Percentiles rank a stretch among this genome's conserved stretches.
Conservation (phyloP, 176 grass and related monocot genomes). For the Ensete ventricosum region DNA sequence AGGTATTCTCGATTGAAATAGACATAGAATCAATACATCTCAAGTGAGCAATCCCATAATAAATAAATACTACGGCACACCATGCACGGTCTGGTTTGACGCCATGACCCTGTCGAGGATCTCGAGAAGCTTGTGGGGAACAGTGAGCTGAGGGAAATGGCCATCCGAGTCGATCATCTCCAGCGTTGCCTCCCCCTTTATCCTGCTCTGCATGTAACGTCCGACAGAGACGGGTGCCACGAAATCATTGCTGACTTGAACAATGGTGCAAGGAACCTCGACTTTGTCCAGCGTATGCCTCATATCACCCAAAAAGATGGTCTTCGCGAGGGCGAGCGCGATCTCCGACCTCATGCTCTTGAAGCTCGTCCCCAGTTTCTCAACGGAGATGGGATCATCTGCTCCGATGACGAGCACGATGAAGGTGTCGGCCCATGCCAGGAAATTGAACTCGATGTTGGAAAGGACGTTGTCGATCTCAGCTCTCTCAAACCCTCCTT, state of each 20-base stretch:
- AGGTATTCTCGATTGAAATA: too few species aligned
- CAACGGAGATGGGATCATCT: conserved; percentile 6
- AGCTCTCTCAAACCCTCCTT: conserved; percentile 51
- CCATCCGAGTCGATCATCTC: conserved; percentile 46
- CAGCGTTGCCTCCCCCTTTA: conserved; percentile 26
- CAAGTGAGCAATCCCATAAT: too few species aligned
- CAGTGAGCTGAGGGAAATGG: conserved; percentile 62
- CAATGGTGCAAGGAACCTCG: conserved; percentile 42
- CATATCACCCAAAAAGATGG: conserved; percentile 61
- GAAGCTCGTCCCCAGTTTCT: conserved; percentile 38
- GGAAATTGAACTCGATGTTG: conserved; percentile 43
- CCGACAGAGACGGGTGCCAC: conserved; percentile 40
- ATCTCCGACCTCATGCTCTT: conserved; percentile 49
- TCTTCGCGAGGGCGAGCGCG: conserved; percentile 35
- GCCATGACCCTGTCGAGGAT: conserved; percentile 29
- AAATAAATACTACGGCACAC: too few species aligned
- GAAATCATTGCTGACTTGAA: conserved; percentile 45
- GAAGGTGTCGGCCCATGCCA: conserved; percentile 42
- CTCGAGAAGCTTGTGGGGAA: conserved; percentile 30
- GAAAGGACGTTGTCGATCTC: conserved; percentile 38
- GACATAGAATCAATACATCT: too few species aligned
- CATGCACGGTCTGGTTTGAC: too few species aligned
- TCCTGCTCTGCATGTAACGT: conserved; percentile 41
- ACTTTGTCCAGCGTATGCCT: conserved; percentile 35
- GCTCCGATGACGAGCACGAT: conserved; percentile 25